Evolutionary conservation across 352 stramenopile genomes (phyloP).

Genomic region (Phytopythium cucurbitacearum): DNA sequence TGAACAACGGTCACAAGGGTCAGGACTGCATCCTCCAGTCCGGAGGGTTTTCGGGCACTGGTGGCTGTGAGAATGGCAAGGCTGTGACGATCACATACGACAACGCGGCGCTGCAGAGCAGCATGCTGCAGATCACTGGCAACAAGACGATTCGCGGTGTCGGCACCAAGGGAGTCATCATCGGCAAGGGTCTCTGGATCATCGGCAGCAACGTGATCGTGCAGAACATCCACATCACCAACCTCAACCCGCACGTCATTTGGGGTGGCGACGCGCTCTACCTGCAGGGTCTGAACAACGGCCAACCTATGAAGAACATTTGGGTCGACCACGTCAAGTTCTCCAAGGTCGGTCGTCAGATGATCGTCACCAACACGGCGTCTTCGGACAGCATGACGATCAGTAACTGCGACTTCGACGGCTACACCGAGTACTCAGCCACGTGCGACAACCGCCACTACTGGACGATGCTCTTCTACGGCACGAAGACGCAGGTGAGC

Average conservation of each 20-base stretch:
- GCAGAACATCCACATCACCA: conserved; percentile 35
- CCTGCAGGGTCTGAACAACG: conserved; percentile 18
- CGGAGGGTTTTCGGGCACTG: conserved; percentile 27
- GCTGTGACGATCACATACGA: conserved; percentile 39
- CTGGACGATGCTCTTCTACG: conserved; percentile 42
- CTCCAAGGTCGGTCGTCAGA: conserved; percentile 23
- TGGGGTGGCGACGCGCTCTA: conserved; percentile 33
- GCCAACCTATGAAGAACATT: conserved; percentile 18
- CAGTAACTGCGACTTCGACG: conserved; percentile 50
- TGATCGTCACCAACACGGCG: conserved; percentile 29
- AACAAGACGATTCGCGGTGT: conserved; percentile 18
- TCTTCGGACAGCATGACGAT: conserved; percentile 33
- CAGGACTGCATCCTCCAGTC: conserved; percentile 25
- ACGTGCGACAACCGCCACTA: conserved; percentile 40
- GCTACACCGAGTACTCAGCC: conserved; percentile 30
- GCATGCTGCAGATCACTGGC: conserved; percentile 12
- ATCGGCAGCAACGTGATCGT: conserved; percentile 27
- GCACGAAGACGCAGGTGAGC: conserved; percentile 27
- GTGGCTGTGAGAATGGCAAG: conserved; percentile 29
- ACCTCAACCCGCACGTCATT: conserved; percentile 32
- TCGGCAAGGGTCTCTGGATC: conserved; percentile 11
- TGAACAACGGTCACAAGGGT: conserved; percentile 22
- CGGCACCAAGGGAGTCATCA: conserved; percentile 10
- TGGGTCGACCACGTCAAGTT: conserved; percentile 39
- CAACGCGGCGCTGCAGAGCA: conserved; percentile 7